phyloP scores from a whole-genome alignment of 306 rosid genomes.

The Cicer arietinum region DNA sequence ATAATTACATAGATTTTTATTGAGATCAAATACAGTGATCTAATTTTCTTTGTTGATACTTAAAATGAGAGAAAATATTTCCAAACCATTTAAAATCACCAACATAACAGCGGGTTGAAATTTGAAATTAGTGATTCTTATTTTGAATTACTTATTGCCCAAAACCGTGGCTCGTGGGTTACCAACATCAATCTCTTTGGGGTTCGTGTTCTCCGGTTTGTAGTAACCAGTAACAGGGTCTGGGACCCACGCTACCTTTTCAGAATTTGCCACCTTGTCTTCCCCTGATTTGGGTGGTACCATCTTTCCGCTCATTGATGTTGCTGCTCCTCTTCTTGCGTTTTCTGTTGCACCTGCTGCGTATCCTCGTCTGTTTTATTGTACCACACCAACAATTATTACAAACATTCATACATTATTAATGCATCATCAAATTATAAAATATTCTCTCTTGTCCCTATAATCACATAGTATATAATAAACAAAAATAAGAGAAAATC shows the following conservation, averaged over 20 bases:
- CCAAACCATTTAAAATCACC: no score
- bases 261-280: constrained; percentile 41
- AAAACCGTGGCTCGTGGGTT: constrained; percentile 65
- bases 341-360: constrained; percentile 67
- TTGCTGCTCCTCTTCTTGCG: constrained; percentile 52
- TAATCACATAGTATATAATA: no score
- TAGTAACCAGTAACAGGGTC: constrained; percentile 88
- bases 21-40: no score
- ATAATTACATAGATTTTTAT: no score
- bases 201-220: constrained; percentile 65
- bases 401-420: no score
- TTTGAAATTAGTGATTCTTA: neutral
- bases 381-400: neutral
- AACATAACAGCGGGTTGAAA: neutral
- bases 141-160: constrained; percentile 39
- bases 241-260: constrained; percentile 87
- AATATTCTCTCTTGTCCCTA: no score
- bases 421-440: no score
- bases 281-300: constrained; percentile 59
- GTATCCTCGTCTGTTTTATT: constrained; percentile 69
- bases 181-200: constrained; percentile 67
- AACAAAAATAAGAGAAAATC: no score
- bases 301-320: constrained; percentile 43
- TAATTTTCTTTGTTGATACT: no score
- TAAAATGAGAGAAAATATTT: no score